Evolutionary conservation across 2,329 filamentous ascomycete species (phyloP).

Genomic region (Verticillium klebahnii): DNA sequence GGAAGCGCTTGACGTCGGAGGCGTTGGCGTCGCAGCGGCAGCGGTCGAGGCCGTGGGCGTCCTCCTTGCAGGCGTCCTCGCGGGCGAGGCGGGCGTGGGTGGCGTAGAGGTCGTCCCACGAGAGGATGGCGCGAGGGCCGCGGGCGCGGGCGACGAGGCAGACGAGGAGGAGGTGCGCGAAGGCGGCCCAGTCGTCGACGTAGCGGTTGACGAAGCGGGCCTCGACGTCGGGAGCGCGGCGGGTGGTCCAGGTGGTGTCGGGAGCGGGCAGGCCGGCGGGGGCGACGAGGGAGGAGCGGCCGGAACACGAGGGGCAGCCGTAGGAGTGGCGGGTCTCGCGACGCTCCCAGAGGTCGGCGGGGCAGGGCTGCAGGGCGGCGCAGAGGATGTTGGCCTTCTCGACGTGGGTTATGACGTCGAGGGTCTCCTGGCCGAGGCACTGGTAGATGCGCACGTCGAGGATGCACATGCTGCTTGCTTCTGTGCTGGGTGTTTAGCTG

Average conservation of each 20-base stretch:
- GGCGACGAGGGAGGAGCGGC: not conserved
- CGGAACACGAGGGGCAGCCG: not conserved
- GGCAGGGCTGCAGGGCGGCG: not conserved
- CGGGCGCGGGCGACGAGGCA: not conserved
- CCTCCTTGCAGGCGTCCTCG: slow-evolving; percentile 11
- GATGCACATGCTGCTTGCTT: not conserved
- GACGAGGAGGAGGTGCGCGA: not conserved
- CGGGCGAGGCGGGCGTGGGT: not conserved
- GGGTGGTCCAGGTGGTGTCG: not conserved
- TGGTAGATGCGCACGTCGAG: not conserved
- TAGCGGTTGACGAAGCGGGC: not conserved
- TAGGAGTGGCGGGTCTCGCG: not conserved
- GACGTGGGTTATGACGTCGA: not conserved
- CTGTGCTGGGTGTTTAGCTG: not conserved
- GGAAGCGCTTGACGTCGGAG: slow-evolving; percentile 1
- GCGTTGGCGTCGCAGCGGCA: slow-evolving; percentile 11
- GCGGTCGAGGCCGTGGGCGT: slow-evolving; percentile 2
- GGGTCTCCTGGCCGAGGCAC: not conserved
- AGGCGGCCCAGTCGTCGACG: not conserved
- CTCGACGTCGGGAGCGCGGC: not conserved
- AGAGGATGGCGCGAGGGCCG: not conserved
- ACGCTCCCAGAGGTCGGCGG: slow-evolving; percentile 1
- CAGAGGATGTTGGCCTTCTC: slow-evolving; percentile 1
- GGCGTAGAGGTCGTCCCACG: not conserved
- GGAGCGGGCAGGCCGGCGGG: not conserved